phyloP scores from a whole-genome alignment of 2,329 filamentous ascomycete genomes.

The Ascochyta pisi region DNA sequence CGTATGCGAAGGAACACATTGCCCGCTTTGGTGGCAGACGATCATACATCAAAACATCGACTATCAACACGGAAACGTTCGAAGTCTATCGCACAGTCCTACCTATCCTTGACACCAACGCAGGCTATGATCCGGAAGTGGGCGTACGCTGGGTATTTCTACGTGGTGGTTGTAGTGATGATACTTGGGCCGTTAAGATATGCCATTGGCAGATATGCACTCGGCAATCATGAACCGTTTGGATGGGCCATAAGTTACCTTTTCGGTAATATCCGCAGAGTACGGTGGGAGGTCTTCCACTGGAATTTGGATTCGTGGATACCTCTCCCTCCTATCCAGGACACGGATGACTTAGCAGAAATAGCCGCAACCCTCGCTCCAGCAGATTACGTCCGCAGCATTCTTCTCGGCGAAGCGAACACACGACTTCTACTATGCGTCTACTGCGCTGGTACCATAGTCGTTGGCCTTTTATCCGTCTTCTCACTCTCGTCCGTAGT shows the following conservation, averaged over 20 bases:
- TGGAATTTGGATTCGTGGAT: constrained; percentile 78
- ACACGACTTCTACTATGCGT: constrained; percentile 76
- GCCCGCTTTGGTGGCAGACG: constrained; percentile 33
- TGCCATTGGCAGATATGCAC: constrained; percentile 71
- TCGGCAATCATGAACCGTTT: constrained; percentile 78
- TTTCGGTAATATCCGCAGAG: constrained; percentile 75
- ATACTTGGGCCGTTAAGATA: constrained; percentile 74
- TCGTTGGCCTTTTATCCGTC: constrained; percentile 75
- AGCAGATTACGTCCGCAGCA: constrained; percentile 69
- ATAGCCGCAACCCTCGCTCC: constrained; percentile 22
- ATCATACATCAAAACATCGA: constrained; percentile 29
- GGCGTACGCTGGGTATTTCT: constrained; percentile 82
- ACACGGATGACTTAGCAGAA: constrained; percentile 22
- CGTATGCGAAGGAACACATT: constrained; percentile 46
- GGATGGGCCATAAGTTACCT: constrained; percentile 93
- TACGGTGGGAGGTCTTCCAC: constrained; percentile 74
- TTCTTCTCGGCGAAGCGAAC: constrained; percentile 75
- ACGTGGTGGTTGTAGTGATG: constrained; percentile 68
- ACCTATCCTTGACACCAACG: constrained; percentile 78
- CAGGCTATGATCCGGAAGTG: constrained; percentile 82
- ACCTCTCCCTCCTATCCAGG: constrained; percentile 64
- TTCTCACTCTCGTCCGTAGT: constrained; percentile 76
- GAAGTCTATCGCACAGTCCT: constrained; percentile 62
- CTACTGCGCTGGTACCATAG: constrained; percentile 76
- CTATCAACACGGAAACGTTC: constrained; percentile 37